These are phyloP conservation scores for Venturia oleaginea DNA, from an alignment of 2,329 filamentous ascomycete species.

Conservation along the genomic window DNA sequence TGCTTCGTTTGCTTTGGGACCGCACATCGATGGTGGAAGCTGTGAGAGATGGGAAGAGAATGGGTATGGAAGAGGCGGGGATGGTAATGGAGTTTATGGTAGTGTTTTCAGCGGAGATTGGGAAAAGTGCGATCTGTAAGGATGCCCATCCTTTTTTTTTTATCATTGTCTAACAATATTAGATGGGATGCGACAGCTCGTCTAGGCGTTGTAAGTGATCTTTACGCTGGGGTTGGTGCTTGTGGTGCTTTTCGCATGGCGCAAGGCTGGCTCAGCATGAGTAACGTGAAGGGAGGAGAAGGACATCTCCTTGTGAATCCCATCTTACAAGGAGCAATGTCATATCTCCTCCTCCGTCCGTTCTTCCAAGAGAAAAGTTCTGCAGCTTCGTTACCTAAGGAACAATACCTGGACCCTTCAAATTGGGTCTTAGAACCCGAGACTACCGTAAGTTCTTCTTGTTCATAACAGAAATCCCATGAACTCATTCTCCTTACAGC, in stretches of 20 bases:
- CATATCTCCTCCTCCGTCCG: constrained; percentile 72
- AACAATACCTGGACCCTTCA: constrained; percentile 36
- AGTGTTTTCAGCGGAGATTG: constrained; percentile 64
- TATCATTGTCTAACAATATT: neutral
- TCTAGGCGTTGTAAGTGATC: constrained; percentile 58
- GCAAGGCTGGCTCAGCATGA: constrained; percentile 83
- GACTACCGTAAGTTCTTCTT: constrained; percentile 8
- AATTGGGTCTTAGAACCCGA: constrained; percentile 53
- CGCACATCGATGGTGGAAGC: constrained; percentile 45
- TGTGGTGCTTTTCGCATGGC: constrained; percentile 82
- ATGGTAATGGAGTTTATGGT: constrained; percentile 53
- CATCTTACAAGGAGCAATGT: constrained; percentile 62
- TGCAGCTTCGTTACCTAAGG: constrained; percentile 27
- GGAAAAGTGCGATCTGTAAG: constrained; percentile 65
- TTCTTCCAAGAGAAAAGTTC: constrained; percentile 58
- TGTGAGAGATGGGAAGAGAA: constrained; percentile 47
- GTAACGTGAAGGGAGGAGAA: constrained; percentile 59
- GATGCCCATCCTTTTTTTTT: neutral
- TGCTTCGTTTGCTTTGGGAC: constrained; percentile 44
- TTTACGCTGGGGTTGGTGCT: constrained; percentile 72
- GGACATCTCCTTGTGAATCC: constrained; percentile 80
- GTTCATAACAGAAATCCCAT: neutral
- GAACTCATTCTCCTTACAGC: constrained; percentile 22
- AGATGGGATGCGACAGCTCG: constrained; percentile 64
- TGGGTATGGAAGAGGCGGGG: constrained; percentile 45